Conservation (phyloP, 176 grass and related monocot genomes). For the Musa schizocarpa region DNA sequence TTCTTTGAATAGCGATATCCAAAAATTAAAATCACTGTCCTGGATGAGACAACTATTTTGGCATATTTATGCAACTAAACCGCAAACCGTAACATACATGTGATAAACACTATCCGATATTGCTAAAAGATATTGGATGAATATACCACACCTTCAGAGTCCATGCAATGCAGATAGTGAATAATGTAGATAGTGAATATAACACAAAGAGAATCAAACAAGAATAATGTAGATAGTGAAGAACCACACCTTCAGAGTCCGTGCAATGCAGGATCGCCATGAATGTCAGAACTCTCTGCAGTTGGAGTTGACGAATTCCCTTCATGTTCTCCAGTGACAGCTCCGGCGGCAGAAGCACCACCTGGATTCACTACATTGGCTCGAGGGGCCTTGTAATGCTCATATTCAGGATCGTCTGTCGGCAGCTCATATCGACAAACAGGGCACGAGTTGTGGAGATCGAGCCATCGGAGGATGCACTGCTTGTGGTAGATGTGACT, state of each 20-base stretch:
- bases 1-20: background rate
- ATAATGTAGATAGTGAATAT: background rate
- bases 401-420: constrained; percentile 84
- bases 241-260: background rate
- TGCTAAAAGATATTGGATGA: background rate
- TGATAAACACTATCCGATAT: background rate
- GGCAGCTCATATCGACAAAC: constrained; percentile 91
- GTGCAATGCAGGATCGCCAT: background rate
- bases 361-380: background rate
- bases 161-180: too few species aligned
- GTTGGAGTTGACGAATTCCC: background rate
- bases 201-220: background rate
- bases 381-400: constrained; percentile 3
- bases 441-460: constrained; percentile 94
- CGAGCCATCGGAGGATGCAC: constrained; percentile 86
- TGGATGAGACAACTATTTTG: background rate
- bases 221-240: background rate
- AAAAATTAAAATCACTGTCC: background rate
- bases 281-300: background rate
- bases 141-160: background rate
- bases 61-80: background rate
- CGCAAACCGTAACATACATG: background rate
- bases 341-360: background rate
- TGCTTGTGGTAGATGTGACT: constrained; percentile 79
- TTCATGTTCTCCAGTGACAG: background rate